Evolutionary conservation across 164 flowering plant genomes (phyloP).

Genomic region (Berberis vulgaris): DNA sequence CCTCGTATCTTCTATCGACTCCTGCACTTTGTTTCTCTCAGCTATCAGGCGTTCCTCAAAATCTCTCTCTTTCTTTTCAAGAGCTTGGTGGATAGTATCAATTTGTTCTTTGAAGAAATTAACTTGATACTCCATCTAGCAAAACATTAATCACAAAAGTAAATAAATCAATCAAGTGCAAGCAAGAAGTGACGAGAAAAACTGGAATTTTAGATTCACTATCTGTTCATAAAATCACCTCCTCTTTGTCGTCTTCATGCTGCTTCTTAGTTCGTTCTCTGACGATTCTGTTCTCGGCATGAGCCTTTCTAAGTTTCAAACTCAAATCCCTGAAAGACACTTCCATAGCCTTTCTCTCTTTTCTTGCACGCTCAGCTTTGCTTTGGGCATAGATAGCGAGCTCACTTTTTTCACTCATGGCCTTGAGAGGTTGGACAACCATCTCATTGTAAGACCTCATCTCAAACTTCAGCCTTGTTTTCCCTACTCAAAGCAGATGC

Average conservation of each 20-base stretch:
- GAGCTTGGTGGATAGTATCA: slow-evolving; percentile 30
- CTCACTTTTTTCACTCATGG: slow-evolving; percentile 84
- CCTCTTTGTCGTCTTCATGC: slow-evolving; percentile 67
- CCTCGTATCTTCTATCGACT: slow-evolving; percentile 22
- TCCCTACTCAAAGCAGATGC: slow-evolving; percentile 31
- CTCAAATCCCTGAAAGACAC: no score
- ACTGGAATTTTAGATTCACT: background rate
- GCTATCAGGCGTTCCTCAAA: slow-evolving; percentile 54
- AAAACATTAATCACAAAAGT: background rate
- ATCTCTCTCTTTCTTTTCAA: slow-evolving; percentile 44
- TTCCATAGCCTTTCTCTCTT: no score
- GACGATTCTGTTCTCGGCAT: slow-evolving; percentile 40
- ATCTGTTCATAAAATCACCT: slow-evolving; percentile 32
- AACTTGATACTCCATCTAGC: slow-evolving; percentile 71
- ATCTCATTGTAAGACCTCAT: slow-evolving; percentile 67
- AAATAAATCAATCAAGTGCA: background rate
- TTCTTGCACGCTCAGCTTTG: no score
- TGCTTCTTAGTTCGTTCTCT: slow-evolving; percentile 50
- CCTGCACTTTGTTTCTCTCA: slow-evolving; percentile 45
- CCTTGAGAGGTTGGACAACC: slow-evolving; percentile 57
- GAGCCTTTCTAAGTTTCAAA: slow-evolving; percentile 1
- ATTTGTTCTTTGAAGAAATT: slow-evolving; percentile 58
- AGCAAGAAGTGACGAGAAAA: background rate
- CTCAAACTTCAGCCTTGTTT: slow-evolving; percentile 63
- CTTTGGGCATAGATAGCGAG: slow-evolving; percentile 5